Evolutionary conservation across 164 flowering plant species (phyloP).

Genomic region (Protea cynaroides): DNA sequence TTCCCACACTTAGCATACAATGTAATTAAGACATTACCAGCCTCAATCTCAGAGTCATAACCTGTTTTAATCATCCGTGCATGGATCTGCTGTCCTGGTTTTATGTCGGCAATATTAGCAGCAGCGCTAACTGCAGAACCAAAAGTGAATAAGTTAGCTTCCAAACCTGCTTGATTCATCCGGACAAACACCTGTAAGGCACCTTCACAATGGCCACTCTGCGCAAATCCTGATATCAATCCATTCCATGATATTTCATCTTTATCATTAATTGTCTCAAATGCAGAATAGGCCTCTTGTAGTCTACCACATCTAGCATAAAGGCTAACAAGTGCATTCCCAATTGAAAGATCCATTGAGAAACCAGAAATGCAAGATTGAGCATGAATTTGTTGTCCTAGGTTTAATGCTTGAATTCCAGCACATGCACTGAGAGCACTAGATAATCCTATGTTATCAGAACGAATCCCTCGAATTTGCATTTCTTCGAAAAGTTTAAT

Average conservation of each 20-base stretch:
- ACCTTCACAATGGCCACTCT: slow-evolving; percentile 22
- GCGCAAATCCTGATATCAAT: slow-evolving; percentile 25
- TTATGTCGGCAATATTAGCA: slow-evolving; percentile 18
- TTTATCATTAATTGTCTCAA: slow-evolving; percentile 17
- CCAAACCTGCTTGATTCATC: slow-evolving; percentile 22
- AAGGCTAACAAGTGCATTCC: slow-evolving; percentile 25
- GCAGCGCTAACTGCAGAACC: slow-evolving; percentile 28
- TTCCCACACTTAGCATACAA: slow-evolving; percentile 28
- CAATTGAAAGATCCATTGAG: slow-evolving; percentile 23
- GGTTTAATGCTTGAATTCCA: slow-evolving; percentile 13
- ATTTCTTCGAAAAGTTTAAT: slow-evolving; percentile 23
- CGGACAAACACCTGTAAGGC: slow-evolving; percentile 18
- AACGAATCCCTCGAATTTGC: slow-evolving; percentile 19
- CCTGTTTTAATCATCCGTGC: slow-evolving; percentile 20
- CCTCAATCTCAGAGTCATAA: slow-evolving; percentile 18
- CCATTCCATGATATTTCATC: slow-evolving; percentile 26
- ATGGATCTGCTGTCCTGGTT: slow-evolving; percentile 26
- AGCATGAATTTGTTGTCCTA: slow-evolving; percentile 1
- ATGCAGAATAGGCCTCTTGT: slow-evolving; percentile 21
- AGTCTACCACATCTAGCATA: slow-evolving; percentile 29
- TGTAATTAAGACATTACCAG: slow-evolving; percentile 23
- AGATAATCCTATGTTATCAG: slow-evolving; percentile 26
- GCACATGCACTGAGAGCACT: slow-evolving; percentile 30
- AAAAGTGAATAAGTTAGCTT: slow-evolving; percentile 23
- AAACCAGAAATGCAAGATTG: slow-evolving; percentile 22